Percentiles rank a stretch among this genome's conserved stretches.
Evolutionary conservation across 2,329 filamentous ascomycete genomes (phyloP).

Genomic region (Neopestalotiopsis sp.): DNA sequence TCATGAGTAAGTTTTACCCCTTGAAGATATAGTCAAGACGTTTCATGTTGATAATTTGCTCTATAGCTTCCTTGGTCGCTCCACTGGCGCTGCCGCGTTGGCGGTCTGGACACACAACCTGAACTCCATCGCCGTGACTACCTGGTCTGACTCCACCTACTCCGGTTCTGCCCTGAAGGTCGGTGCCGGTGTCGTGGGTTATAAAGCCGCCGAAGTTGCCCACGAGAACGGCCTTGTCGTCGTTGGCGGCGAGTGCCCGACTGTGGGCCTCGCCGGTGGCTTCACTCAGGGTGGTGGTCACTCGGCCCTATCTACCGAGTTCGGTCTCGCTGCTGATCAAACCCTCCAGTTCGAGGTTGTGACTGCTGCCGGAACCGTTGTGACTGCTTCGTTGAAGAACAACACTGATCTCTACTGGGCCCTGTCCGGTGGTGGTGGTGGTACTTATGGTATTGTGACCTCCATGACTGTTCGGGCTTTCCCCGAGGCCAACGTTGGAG

Average conservation of each 20-base stretch:
- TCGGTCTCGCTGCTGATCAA: constrained; percentile 65
- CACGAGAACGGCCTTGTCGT: constrained; percentile 15
- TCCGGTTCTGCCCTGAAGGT: constrained; percentile 25
- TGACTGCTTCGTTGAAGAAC: constrained; percentile 51
- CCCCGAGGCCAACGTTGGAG: constrained; percentile 47
- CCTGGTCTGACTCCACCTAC: constrained; percentile 30
- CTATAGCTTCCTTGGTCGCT: constrained; percentile 30
- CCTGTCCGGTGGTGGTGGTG: constrained; percentile 62
- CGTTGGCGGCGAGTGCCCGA: constrained; percentile 23
- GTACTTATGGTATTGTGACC: constrained; percentile 62
- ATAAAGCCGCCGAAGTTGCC: constrained; percentile 10
- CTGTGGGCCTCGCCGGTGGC: constrained; percentile 24
- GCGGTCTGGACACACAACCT: constrained; percentile 39
- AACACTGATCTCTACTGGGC: constrained; percentile 70
- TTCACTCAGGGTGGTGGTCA: constrained; percentile 58
- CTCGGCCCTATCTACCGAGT: constrained; percentile 53
- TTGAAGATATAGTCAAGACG: too few relatives aligned
- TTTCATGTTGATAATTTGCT: too few relatives aligned
- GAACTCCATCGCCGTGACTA: constrained; percentile 31
- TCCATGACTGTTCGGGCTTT: constrained; percentile 60
- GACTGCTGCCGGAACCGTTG: constrained; percentile 50
- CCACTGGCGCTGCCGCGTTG: constrained; percentile 36
- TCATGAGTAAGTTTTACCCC: constrained; percentile 36
- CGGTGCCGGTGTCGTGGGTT: constrained; percentile 16
- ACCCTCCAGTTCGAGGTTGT: constrained; percentile 61